These are phyloP conservation scores for Strombidium stylifer DNA, from an alignment of 73 alveolate species.

Conservation along the genomic window DNA sequence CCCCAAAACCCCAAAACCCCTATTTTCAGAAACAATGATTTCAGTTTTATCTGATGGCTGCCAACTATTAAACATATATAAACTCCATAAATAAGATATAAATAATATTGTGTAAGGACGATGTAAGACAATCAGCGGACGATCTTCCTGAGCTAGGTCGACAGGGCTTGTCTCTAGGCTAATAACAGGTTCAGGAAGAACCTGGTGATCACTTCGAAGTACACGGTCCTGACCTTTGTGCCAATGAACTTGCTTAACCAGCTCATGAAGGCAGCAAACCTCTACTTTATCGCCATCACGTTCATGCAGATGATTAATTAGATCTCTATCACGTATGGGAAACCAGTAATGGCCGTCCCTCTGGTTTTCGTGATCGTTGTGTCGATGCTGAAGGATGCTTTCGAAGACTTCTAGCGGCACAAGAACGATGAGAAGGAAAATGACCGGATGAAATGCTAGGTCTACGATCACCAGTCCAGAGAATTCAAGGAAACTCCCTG, in stretches of 20 bases:
- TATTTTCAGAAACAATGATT: too few relatives aligned
- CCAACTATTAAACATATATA: too few relatives aligned
- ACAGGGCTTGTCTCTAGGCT: too few relatives aligned
- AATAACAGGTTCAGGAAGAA: constrained; percentile 43
- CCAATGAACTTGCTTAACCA: constrained; percentile 86
- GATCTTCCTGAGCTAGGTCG: too few relatives aligned
- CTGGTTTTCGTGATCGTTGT: constrained; percentile 72
- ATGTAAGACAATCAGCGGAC: too few relatives aligned
- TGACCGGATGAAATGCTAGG: not conserved
- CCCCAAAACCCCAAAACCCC: too few relatives aligned
- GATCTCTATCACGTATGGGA: constrained; percentile 58
- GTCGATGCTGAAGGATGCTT: constrained; percentile 84
- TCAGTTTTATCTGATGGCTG: too few relatives aligned
- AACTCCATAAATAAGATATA: too few relatives aligned
- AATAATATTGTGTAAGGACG: too few relatives aligned
- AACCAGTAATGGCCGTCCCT: constrained; percentile 82
- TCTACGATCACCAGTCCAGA: not conserved
- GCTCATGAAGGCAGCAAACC: constrained; percentile 82
- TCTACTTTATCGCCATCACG: constrained; percentile 81
- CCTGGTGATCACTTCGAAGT: constrained; percentile 59
- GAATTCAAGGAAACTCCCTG: constrained; percentile 49
- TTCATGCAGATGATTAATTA: constrained; percentile 59
- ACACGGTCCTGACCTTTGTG: constrained; percentile 46
- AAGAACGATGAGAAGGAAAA: too few relatives aligned
- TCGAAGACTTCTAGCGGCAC: constrained; percentile 67